These are phyloP conservation scores for Aspergillus novoparasiticus DNA, from an alignment of 2,329 filamentous ascomycete species.

Conservation along the genomic window DNA sequence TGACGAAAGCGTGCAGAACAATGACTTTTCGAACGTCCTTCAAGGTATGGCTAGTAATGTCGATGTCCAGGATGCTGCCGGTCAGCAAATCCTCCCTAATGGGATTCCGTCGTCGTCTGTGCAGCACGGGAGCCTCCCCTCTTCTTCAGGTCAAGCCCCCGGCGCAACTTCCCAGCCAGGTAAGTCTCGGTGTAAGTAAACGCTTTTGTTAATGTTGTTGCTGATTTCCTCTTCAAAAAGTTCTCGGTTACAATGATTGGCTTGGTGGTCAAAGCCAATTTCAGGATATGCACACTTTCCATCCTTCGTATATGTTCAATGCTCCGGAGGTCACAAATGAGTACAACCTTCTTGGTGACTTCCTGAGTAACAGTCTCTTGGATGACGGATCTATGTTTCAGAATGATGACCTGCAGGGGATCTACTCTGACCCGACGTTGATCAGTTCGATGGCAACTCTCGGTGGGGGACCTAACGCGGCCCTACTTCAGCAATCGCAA, in stretches of 20 bases:
- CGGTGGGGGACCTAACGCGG: constrained; percentile 29
- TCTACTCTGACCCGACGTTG: constrained; percentile 62
- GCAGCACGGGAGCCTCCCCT: constrained; percentile 63
- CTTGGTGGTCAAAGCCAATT: constrained; percentile 77
- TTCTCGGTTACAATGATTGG: constrained; percentile 83
- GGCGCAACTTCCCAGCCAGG: constrained; percentile 71
- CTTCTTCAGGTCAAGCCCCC: constrained; percentile 68
- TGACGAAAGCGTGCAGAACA: constrained; percentile 55
- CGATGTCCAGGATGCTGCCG: constrained; percentile 59
- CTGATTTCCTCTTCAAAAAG: constrained; percentile 50
- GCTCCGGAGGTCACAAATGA: constrained; percentile 94
- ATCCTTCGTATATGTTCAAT: constrained; percentile 93
- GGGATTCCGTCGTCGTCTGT: constrained; percentile 56
- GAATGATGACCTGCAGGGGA: constrained; percentile 64
- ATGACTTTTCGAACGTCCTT: constrained; percentile 48
- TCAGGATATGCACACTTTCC: constrained; percentile 91
- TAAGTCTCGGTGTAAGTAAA: constrained; percentile 53
- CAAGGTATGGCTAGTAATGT: constrained; percentile 56
- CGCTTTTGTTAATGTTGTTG: constrained; percentile 15
- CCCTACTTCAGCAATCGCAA: constrained; percentile 40
- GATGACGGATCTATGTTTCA: constrained; percentile 76
- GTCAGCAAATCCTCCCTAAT: constrained; percentile 46
- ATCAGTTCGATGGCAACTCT: constrained; percentile 47
- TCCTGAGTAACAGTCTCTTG: constrained; percentile 86
- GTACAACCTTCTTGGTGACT: constrained; percentile 95